Evolutionary conservation across 208 protist species (phyloP).

Genomic region (Eutreptiella sp.): DNA sequence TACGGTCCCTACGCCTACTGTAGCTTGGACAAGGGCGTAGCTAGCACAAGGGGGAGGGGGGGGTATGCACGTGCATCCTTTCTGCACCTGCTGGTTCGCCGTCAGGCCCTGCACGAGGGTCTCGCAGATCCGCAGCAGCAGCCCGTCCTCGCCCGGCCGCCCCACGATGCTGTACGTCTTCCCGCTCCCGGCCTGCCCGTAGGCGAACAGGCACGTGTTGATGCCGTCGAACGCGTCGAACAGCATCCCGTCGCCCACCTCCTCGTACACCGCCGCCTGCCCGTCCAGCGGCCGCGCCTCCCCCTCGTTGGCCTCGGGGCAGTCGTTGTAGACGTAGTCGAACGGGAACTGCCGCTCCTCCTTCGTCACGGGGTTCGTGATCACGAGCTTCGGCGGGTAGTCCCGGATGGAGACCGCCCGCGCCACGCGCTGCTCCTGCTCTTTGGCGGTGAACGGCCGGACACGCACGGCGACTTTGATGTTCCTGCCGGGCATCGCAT

Average conservation of each 20-base stretch:
- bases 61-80: too few relatives aligned
- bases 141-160: conserved; percentile 20
- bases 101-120: too few relatives aligned
- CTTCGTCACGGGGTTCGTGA: conserved; percentile 36
- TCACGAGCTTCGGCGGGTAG: conserved; percentile 34
- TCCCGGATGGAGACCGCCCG: conserved; percentile 35
- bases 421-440: conserved; percentile 35
- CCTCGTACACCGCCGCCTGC: conserved; percentile 37
- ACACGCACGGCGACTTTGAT: background rate
- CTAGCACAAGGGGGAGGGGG: too few relatives aligned
- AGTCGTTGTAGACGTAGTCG: conserved; percentile 42
- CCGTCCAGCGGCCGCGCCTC: too few relatives aligned
- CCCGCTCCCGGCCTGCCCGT: too few relatives aligned
- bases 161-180: conserved; percentile 40
- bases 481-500: too few relatives aligned
- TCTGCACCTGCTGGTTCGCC: too few relatives aligned
- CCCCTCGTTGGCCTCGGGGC: conserved; percentile 20
- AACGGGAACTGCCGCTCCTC: conserved; percentile 43
- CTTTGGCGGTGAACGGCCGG: background rate
- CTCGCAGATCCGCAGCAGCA: background rate
- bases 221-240: conserved; percentile 36
- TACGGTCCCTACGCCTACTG: too few relatives aligned
- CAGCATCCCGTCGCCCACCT: conserved; percentile 39
- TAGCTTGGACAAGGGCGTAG: too few relatives aligned
- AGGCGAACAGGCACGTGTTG: conserved; percentile 16